These are phyloP conservation scores for Plectosphaerella sp. DNA, from an alignment of 2,329 filamentous ascomycete species.

Conservation along the genomic window DNA sequence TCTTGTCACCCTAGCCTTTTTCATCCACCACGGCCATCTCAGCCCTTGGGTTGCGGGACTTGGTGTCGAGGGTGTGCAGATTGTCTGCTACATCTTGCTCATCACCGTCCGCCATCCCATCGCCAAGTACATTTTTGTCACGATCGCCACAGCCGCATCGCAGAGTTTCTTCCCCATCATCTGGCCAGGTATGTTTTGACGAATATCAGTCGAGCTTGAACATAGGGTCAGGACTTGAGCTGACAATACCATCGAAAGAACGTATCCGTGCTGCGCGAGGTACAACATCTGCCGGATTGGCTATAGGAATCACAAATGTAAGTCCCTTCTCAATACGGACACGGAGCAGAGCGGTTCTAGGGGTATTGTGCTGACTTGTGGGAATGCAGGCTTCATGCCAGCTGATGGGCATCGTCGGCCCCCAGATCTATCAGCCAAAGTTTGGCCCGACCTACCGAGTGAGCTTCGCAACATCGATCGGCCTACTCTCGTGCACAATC, in stretches of 20 bases:
- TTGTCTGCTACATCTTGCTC: conserved; percentile 32
- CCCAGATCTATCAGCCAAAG: conserved; percentile 32
- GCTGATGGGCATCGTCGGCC: conserved; percentile 31
- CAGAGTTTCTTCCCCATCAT: conserved; percentile 32
- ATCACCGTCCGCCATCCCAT: conserved; percentile 27
- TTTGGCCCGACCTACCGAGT: conserved; percentile 32
- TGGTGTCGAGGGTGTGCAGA: conserved; percentile 24
- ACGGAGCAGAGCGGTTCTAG: too few relatives aligned
- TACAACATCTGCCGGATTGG: conserved; percentile 30
- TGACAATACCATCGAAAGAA: conserved; percentile 15
- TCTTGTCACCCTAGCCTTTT: conserved; percentile 15
- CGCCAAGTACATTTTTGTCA: conserved; percentile 32
- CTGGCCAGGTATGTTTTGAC: conserved; percentile 27
- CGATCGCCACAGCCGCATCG: conserved; percentile 30
- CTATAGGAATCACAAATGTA: conserved; percentile 30
- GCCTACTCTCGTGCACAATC: conserved; percentile 22
- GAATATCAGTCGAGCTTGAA: too few relatives aligned
- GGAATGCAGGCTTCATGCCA: conserved; percentile 19
- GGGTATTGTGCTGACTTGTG: background rate
- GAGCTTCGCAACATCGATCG: conserved; percentile 29
- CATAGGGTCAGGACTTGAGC: too few relatives aligned
- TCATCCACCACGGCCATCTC: conserved; percentile 14
- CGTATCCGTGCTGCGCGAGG: conserved; percentile 31
- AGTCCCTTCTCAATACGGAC: background rate
- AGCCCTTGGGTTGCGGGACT: conserved; percentile 18